Base-by-base conservation (phyloP, 352 stramenopile species). In the Stephanocyclus meneghinianus region DNA sequence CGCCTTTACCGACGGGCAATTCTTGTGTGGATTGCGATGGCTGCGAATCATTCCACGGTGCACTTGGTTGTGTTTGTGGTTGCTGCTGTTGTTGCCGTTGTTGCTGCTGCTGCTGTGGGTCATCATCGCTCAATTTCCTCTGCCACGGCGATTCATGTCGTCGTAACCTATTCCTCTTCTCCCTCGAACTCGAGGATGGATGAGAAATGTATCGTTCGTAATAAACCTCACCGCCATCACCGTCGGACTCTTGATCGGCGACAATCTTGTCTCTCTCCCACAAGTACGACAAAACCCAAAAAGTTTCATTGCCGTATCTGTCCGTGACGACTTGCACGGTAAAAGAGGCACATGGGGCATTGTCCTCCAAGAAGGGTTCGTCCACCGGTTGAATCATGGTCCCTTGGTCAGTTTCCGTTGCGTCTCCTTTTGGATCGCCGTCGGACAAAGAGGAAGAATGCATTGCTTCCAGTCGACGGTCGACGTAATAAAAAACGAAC, bases 221-320 rank as follows among this genome's bases (percentile, higher is more conserved):
- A 50, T 29, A 50, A 29, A 15, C 8, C 1, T 9, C 50, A 59
- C 10, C 15, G 30, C 4, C 18, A 32, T 30, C 50, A 32, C 8
- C 15, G 10, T 26, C 26, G n/a, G 21, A 26, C 21, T 59, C 1
- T 3, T 30, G 8, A 11, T n/a, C n/a, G 21, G 21, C 21, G 8
- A 18, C 55, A 11, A 10, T 2, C 18, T 56, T 16, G n/a, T 29
- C 59, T 35, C 29, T 42, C n/a, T 40, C 7, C 13, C 2, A 21
- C 18, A 32, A 59, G 26, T 72, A 62, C 6, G 50, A 50, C 13
- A 72, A 50, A 32, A 48, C 44, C 64, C 64, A 72, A 7, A 30
- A 51, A 18, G 64, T 72, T 42, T 72, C 64, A 37, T 72, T 72
- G 2, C 64, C 64, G 35, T 45, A 72, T 21, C 6, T 51, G 21